These are phyloP conservation scores for Pyronema omphalodes DNA, from an alignment of 495 filamentous ascomycete species.

Conservation along the genomic window DNA sequence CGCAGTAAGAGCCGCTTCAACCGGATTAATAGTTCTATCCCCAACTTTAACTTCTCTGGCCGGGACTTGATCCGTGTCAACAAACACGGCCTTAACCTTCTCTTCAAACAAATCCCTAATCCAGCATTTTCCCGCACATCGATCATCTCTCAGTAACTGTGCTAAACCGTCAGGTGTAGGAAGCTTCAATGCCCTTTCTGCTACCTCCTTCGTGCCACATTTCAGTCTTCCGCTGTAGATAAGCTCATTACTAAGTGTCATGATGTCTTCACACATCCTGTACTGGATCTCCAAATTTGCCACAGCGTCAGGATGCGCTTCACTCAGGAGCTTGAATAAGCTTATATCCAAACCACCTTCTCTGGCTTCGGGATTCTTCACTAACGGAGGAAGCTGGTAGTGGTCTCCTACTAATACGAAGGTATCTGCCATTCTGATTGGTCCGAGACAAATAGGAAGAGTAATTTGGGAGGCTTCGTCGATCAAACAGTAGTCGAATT, in stretches of 20 bases:
- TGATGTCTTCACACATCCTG: slow-evolving; percentile 92
- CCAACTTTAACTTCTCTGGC: slow-evolving; percentile 55
- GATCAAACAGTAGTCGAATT: slow-evolving; percentile 95
- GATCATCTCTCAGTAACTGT: slow-evolving; percentile 9
- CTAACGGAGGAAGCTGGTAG: slow-evolving; percentile 82
- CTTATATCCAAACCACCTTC: slow-evolving; percentile 79
- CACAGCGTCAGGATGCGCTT: slow-evolving; percentile 67
- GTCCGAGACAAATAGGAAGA: slow-evolving; percentile 78
- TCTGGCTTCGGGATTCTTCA: slow-evolving; percentile 75
- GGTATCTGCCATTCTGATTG: slow-evolving; percentile 78
- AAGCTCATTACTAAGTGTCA: slow-evolving; percentile 78
- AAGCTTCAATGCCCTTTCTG: slow-evolving; percentile 39
- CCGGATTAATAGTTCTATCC: slow-evolving; percentile 67
- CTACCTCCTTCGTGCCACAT: slow-evolving; percentile 64
- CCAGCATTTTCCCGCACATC: slow-evolving; percentile 40
- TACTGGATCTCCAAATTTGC: slow-evolving; percentile 90
- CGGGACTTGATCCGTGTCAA: slow-evolving; percentile 67
- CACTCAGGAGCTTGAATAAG: slow-evolving; percentile 81
- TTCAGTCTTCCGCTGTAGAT: slow-evolving; percentile 82
- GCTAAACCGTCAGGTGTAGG: slow-evolving; percentile 41
- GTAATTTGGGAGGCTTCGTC: slow-evolving; percentile 98
- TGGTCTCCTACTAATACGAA: slow-evolving; percentile 95
- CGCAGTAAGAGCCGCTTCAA: slow-evolving; percentile 48
- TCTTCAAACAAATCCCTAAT: slow-evolving; percentile 50
- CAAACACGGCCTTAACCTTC: slow-evolving; percentile 48